Evolutionary conservation across 257 asterid genomes (phyloP), one percentile per base, ranked within the genome.

Genomic region (Hygrophila difformis): DNA sequence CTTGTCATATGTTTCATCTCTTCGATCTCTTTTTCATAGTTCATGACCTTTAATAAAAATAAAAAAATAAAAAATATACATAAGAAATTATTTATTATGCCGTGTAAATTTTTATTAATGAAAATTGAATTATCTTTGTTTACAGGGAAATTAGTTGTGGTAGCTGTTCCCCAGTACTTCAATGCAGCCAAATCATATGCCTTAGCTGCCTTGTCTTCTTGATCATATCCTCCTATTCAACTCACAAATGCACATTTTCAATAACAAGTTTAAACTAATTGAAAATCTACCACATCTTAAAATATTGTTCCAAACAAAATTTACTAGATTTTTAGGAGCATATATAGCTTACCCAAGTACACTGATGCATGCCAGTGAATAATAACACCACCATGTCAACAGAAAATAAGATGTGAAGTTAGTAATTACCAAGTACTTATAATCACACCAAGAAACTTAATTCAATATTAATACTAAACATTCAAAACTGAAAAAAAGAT

Each of bases 1-100:
- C 97, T 72, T 0, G 97, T 88, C 97, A 88, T 84, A 47, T 84
- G 54, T 51, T 88, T 88, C 97, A 88, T 88, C 19, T 84, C 97
- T 49, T 88, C 97, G 1, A 81, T 8, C 65, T 88, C 97, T 59
- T 81, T 88, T 71, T 88, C 97, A 57, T 88, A 88, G 78, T 69
- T 79, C 62, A 64, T 84, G 29, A 84, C 84, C 97, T 88, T 65
- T 44, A 55, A 59, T n/a, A 3, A 5, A 26, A 26, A 26, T 26
- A 3, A 26, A 3, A 8, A 8, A n/a, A n/a, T n/a, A n/a, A n/a
- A n/a, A n/a, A n/a, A n/a, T n/a, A n/a, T n/a, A 8, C 8, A 8
- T 8, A 26, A 26, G 4, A 3, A n/a, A n/a, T n/a, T n/a, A n/a
- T n/a, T n/a, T n/a, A n/a, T n/a, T n/a, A n/a, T n/a, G n/a, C n/a